Evolutionary conservation across 257 asterid genomes (phyloP).

Genomic region (Solanum etuberosum): DNA sequence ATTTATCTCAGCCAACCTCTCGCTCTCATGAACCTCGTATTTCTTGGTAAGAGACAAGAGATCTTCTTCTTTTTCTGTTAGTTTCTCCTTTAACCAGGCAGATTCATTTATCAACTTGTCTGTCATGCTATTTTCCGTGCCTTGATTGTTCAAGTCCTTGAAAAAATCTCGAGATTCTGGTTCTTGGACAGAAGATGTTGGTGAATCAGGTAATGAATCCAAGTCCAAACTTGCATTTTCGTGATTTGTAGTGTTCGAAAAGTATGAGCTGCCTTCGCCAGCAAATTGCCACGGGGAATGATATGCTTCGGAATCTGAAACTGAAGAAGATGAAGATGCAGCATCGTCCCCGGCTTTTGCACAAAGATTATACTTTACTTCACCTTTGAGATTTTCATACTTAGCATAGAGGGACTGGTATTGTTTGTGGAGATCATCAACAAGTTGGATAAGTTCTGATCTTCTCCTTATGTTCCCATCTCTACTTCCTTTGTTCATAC

Average conservation of each 20-base stretch:
- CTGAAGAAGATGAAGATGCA: slow-evolving; percentile 24
- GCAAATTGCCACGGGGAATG: slow-evolving; percentile 32
- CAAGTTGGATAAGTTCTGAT: slow-evolving; percentile 40
- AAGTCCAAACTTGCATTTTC: slow-evolving; percentile 1
- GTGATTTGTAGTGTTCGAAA: neutral
- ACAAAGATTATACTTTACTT: slow-evolving; percentile 33
- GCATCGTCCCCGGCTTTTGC: slow-evolving; percentile 8
- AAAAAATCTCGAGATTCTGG: slow-evolving; percentile 10
- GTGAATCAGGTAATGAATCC: slow-evolving; percentile 1
- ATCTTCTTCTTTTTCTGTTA: slow-evolving; percentile 11
- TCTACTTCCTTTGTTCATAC: slow-evolving; percentile 39
- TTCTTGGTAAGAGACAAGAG: slow-evolving; percentile 5
- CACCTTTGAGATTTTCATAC: slow-evolving; percentile 45
- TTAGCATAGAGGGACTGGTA: slow-evolving; percentile 48
- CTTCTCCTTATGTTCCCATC: slow-evolving; percentile 50
- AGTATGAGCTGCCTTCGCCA: neutral
- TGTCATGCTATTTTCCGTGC: slow-evolving; percentile 4
- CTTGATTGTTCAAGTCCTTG: slow-evolving; percentile 14
- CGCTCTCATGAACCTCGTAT: slow-evolving; percentile 2
- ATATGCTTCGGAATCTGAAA: slow-evolving; percentile 33
- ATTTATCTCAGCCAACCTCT: slow-evolving; percentile 5
- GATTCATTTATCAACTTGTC: slow-evolving; percentile 11
- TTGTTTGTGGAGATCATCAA: slow-evolving; percentile 64
- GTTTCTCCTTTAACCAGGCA: slow-evolving; percentile 8
- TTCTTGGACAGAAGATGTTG: slow-evolving; percentile 1